phyloP scores from a whole-genome alignment of 2,329 filamentous ascomycete genomes.

The Cordyceps pruinosa region DNA sequence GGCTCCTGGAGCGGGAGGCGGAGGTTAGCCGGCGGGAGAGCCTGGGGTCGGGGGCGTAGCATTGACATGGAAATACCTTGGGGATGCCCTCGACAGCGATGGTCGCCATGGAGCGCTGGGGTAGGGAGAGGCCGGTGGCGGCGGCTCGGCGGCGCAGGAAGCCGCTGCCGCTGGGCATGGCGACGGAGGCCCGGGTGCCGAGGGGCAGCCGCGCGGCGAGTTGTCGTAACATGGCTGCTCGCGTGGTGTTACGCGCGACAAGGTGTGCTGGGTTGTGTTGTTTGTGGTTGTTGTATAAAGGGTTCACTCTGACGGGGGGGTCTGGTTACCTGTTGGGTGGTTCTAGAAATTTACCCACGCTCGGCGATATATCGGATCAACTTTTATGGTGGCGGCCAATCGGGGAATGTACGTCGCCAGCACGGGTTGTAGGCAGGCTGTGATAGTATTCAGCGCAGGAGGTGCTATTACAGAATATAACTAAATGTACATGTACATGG shows the following conservation, averaged over 20 bases:
- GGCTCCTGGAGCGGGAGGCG: constrained; percentile 50
- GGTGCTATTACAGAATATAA: too few relatives aligned
- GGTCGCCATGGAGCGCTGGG: constrained; percentile 26
- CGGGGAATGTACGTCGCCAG: too few relatives aligned
- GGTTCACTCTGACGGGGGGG: background rate
- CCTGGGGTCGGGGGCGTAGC: background rate
- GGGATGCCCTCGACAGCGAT: constrained; percentile 30
- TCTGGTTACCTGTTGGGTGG: constrained; percentile 1
- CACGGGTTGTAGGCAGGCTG: too few relatives aligned
- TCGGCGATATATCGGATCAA: constrained; percentile 14
- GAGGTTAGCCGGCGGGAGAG: background rate
- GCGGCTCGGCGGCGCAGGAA: constrained; percentile 17
- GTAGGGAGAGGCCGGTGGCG: constrained; percentile 18
- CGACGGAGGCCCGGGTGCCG: constrained; percentile 17
- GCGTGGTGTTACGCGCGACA: background rate
- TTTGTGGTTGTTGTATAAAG: background rate
- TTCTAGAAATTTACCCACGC: constrained; percentile 8
- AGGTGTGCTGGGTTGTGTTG: background rate
- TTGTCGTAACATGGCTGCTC: constrained; percentile 29
- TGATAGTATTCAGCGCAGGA: too few relatives aligned
- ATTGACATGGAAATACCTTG: constrained; percentile 22
- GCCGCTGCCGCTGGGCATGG: constrained; percentile 16
- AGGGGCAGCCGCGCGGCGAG: constrained; percentile 27
- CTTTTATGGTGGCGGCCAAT: too few relatives aligned
- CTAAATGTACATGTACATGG: too few relatives aligned